These are phyloP conservation scores for Cucurbitaria berberidis DNA, from an alignment of 2,329 filamentous ascomycete genomes.

Conservation along the genomic window DNA sequence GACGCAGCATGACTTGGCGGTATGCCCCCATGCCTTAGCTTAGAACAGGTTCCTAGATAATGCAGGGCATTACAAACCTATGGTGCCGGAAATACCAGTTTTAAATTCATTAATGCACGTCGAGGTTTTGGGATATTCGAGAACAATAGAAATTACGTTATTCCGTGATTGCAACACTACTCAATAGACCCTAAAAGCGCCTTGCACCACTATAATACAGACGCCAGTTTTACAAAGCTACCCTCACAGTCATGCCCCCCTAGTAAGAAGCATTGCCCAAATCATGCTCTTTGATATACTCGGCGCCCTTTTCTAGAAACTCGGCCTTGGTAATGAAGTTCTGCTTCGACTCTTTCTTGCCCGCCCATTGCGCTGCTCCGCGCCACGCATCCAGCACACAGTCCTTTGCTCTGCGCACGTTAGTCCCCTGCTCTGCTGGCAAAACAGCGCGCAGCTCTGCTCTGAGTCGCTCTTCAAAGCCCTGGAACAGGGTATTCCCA, in stretches of 20 bases:
- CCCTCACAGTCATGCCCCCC: background rate
- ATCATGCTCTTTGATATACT: constrained; percentile 82
- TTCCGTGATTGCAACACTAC: too few species aligned
- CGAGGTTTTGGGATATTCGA: too few species aligned
- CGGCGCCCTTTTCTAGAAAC: constrained; percentile 87
- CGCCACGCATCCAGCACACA: constrained; percentile 89
- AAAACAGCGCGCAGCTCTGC: constrained; percentile 72
- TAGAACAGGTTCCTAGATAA: too few species aligned
- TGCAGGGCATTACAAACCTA: too few species aligned
- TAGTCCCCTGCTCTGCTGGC: constrained; percentile 71
- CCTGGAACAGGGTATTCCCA: constrained; percentile 85
- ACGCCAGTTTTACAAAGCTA: background rate
- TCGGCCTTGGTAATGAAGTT: constrained; percentile 79
- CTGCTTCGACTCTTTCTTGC: constrained; percentile 63
- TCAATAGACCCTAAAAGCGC: too few species aligned
- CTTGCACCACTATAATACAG: too few species aligned
- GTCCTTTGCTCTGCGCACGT: constrained; percentile 75
- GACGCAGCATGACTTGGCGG: background rate
- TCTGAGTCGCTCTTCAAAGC: constrained; percentile 85
- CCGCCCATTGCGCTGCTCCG: constrained; percentile 86
- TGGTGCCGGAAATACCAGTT: too few species aligned
- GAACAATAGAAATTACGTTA: too few species aligned
- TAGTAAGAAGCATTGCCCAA: constrained; percentile 48
- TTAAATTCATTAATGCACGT: background rate
- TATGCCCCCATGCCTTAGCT: too few species aligned